These are phyloP conservation scores for Globisporangium cylindrosporum DNA, from an alignment of 352 stramenopile genomes.

Conservation along the genomic window DNA sequence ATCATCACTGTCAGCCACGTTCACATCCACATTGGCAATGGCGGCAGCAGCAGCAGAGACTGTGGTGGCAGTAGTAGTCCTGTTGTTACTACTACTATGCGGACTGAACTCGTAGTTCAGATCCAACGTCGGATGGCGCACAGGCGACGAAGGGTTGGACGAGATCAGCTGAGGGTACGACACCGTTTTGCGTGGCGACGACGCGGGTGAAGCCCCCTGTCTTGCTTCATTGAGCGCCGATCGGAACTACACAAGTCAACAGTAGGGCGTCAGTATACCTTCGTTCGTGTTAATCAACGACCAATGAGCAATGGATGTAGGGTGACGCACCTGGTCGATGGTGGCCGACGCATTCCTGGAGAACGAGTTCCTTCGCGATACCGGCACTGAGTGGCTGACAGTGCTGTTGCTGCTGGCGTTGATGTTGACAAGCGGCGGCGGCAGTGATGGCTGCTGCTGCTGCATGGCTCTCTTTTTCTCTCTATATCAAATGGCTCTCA, in stretches of 20 bases:
- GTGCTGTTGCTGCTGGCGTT: not conserved
- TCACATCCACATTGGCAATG: not conserved
- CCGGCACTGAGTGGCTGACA: constrained; percentile 11
- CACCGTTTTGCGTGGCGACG: constrained; percentile 27
- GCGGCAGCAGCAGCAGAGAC: too few species aligned
- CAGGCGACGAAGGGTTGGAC: constrained; percentile 9
- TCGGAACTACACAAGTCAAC: constrained; percentile 7
- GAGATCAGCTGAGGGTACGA: constrained; percentile 25
- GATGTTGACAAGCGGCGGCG: not conserved
- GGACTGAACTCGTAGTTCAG: not conserved
- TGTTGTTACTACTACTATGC: not conserved
- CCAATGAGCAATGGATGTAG: not conserved
- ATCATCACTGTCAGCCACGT: not conserved
- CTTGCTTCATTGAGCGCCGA: constrained; percentile 15
- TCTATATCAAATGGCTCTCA: not conserved
- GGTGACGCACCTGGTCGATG: constrained; percentile 31
- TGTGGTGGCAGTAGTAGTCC: too few species aligned
- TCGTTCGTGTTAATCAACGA: not conserved
- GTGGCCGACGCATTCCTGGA: constrained; percentile 21
- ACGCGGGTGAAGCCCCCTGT: not conserved
- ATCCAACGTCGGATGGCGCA: constrained; percentile 1
- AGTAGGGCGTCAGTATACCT: not conserved
- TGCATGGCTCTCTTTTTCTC: not conserved
- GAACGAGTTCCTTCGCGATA: constrained; percentile 34
- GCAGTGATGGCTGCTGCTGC: not conserved